Percentiles rank a stretch among this genome's conserved stretches.
phyloP scores from a whole-genome alignment of 768 basidiomycete species.

The Lactarius trivialis region DNA sequence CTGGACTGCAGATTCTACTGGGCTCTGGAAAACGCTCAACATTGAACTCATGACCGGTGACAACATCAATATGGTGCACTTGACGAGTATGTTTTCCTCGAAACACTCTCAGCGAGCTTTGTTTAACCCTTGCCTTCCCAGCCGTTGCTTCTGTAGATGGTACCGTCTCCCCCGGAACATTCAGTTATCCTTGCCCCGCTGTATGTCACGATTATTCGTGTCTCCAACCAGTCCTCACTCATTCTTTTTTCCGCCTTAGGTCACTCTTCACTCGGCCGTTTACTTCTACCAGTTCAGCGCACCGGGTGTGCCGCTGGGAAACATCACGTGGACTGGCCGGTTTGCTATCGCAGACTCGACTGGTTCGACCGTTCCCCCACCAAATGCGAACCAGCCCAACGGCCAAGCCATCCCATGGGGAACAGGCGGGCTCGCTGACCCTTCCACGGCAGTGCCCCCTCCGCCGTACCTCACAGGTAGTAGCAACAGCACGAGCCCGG shows the following conservation, averaged over 20 bases:
- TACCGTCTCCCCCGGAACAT: slow-evolving; percentile 42
- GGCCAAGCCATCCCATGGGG: slow-evolving; percentile 55
- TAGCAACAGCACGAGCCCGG: background rate
- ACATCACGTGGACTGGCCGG: slow-evolving; percentile 62
- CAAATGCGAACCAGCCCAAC: slow-evolving; percentile 47
- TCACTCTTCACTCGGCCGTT: slow-evolving; percentile 55
- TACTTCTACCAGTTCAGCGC: slow-evolving; percentile 79
- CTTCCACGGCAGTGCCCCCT: slow-evolving; percentile 31
- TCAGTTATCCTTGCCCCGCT: slow-evolving; percentile 57
- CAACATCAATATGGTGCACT: slow-evolving; percentile 60
- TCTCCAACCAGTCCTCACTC: background rate
- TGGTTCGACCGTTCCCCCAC: slow-evolving; percentile 42
- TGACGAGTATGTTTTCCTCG: slow-evolving; percentile 46
- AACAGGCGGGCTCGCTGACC: slow-evolving; percentile 44
- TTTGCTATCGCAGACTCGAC: slow-evolving; percentile 59
- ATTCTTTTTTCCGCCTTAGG: slow-evolving; percentile 33
- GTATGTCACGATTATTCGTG: slow-evolving; percentile 34
- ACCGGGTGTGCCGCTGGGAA: slow-evolving; percentile 29
- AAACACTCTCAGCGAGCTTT: background rate
- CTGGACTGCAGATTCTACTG: slow-evolving; percentile 56
- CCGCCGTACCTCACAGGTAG: slow-evolving; percentile 1
- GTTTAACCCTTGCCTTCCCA: slow-evolving; percentile 28
- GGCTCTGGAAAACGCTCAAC: slow-evolving; percentile 61
- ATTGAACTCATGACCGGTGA: slow-evolving; percentile 78
- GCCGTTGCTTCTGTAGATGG: slow-evolving; percentile 64